Percentiles rank a stretch among this genome's conserved stretches.
Evolutionary conservation across 305 asterid genomes (phyloP).

Genomic region (Fraxinus albicans): DNA sequence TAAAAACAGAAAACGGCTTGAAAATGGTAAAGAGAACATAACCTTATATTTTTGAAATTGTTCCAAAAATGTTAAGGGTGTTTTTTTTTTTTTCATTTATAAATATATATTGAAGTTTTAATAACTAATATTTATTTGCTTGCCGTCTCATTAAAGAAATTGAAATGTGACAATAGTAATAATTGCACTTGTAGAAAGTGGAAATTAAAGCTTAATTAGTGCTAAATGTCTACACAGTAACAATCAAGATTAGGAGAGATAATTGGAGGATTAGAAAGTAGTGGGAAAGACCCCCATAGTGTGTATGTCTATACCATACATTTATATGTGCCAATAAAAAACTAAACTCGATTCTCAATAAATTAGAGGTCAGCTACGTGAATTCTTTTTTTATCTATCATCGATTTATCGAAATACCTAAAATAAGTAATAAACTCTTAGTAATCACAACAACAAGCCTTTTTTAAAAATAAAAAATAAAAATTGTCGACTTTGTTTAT

Average conservation of each 20-base stretch:
- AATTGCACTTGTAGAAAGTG: constrained; percentile 1
- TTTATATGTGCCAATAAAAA: not conserved
- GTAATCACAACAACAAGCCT: not conserved
- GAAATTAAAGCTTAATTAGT: not conserved
- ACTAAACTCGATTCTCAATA: not conserved
- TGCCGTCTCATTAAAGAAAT: not conserved
- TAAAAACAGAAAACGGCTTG: too few relatives aligned
- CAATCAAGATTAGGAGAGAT: not conserved
- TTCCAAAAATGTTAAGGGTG: too few relatives aligned
- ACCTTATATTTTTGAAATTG: too few relatives aligned
- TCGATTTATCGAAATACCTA: not conserved
- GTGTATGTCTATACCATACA: not conserved
- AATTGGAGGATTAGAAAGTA: not conserved
- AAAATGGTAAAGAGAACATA: too few relatives aligned
- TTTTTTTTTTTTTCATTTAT: not conserved
- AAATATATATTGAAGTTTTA: not conserved
- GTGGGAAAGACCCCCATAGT: not conserved
- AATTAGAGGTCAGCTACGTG: not conserved
- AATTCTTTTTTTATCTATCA: not conserved
- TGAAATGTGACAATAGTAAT: not conserved
- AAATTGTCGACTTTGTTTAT: too few relatives aligned
- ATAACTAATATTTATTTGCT: not conserved
- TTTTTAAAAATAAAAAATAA: too few relatives aligned
- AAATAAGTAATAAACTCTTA: too few relatives aligned
- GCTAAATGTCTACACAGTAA: constrained; percentile 8